Conservation (phyloP, 352 stramenopile species). For the Pythium coloratum region DNA sequence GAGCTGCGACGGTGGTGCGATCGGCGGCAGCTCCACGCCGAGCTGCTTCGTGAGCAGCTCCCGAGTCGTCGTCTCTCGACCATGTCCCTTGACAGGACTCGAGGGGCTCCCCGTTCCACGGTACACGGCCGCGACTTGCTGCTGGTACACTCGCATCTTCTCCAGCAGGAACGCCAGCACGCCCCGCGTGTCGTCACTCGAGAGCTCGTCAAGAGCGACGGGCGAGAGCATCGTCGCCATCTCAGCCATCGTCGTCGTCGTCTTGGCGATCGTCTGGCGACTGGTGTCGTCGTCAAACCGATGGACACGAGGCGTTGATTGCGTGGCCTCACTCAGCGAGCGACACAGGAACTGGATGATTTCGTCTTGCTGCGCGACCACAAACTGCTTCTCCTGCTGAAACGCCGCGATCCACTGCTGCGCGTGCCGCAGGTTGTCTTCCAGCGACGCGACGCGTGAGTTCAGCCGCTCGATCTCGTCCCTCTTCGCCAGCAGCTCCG, state of each 20-base stretch:
- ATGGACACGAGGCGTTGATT: background rate
- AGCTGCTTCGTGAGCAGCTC: slow-evolving; percentile 51
- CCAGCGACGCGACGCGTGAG: slow-evolving; percentile 25
- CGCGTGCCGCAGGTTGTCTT: slow-evolving; percentile 35
- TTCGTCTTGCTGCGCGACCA: slow-evolving; percentile 64
- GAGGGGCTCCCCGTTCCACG: background rate
- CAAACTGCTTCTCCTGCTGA: slow-evolving; percentile 54
- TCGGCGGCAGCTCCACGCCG: slow-evolving; percentile 57
- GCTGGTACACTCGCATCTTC: slow-evolving; percentile 66
- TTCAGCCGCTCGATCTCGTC: slow-evolving; percentile 10
- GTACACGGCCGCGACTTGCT: slow-evolving; percentile 48
- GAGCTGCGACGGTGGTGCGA: slow-evolving; percentile 18
- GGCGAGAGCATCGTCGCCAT: slow-evolving; percentile 31
- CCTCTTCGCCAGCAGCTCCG: background rate
- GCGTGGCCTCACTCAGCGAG: slow-evolving; percentile 37
- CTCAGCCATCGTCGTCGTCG: slow-evolving; percentile 39
- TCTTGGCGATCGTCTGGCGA: background rate
- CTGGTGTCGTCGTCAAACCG: background rate
- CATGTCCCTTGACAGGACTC: background rate
- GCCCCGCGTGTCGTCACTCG: slow-evolving; percentile 37
- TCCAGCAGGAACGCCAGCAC: slow-evolving; percentile 62
- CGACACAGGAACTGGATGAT: slow-evolving; percentile 62
- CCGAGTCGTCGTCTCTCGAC: slow-evolving; percentile 4
- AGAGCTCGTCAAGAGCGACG: slow-evolving; percentile 53
- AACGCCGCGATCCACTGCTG: slow-evolving; percentile 52